These are phyloP conservation scores for Symmetrospora coprosmae DNA, from an alignment of 768 basidiomycete species.

Conservation along the genomic window DNA sequence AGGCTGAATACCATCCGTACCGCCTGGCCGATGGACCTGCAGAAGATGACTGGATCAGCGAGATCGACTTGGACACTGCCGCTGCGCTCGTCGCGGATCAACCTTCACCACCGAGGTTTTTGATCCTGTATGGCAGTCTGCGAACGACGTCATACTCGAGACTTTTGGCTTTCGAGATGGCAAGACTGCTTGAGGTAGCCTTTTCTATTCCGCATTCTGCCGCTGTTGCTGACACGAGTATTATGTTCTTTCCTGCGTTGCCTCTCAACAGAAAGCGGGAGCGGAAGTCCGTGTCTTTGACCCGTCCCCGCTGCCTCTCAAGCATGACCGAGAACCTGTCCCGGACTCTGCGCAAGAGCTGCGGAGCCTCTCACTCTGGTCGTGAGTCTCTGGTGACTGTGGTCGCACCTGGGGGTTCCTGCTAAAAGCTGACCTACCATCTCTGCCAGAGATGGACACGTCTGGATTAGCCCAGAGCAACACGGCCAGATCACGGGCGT, in stretches of 20 bases:
- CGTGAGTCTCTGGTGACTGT: background rate
- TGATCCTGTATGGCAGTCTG: slow-evolving; percentile 37
- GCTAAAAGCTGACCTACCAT: slow-evolving; percentile 28
- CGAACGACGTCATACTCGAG: slow-evolving; percentile 36
- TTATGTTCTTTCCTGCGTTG: background rate
- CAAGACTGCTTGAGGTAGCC: slow-evolving; percentile 30
- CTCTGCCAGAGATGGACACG: slow-evolving; percentile 10
- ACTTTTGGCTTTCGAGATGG: slow-evolving; percentile 36
- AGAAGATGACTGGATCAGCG: slow-evolving; percentile 33
- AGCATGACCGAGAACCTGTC: slow-evolving; percentile 16
- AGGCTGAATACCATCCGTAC: slow-evolving; percentile 5
- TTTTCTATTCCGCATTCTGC: background rate
- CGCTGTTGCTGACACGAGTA: background rate
- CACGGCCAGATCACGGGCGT: slow-evolving; percentile 38
- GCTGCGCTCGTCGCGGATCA: slow-evolving; percentile 9
- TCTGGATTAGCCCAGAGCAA: slow-evolving; percentile 12
- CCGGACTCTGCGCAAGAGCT: slow-evolving; percentile 8
- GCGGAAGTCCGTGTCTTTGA: slow-evolving; percentile 36
- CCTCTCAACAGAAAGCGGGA: slow-evolving; percentile 23
- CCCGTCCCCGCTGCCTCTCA: slow-evolving; percentile 32
- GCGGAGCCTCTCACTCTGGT: background rate
- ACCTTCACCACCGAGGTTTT: slow-evolving; percentile 25
- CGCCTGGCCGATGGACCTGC: background rate
- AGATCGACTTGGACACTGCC: slow-evolving; percentile 32
- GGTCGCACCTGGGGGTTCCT: background rate